phyloP scores from a whole-genome alignment of 2,329 filamentous ascomycete species.

The Annulohypoxylon truncatum region DNA sequence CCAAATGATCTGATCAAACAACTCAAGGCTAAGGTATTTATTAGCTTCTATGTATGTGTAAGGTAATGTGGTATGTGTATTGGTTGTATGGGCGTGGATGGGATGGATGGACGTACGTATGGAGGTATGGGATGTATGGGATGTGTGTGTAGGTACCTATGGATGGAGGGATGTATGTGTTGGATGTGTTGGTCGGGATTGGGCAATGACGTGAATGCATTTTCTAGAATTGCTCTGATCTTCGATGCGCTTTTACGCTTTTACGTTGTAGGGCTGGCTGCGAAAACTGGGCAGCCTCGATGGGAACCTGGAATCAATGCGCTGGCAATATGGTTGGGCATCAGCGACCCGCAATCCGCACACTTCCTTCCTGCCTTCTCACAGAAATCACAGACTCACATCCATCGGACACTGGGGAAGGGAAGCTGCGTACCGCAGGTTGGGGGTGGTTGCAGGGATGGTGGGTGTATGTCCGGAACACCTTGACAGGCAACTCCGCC shows the following conservation, averaged over 20 bases:
- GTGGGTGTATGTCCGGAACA: slow-evolving; percentile 22
- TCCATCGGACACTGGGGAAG: slow-evolving; percentile 10
- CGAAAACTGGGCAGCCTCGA: slow-evolving; percentile 43
- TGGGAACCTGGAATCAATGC: slow-evolving; percentile 43
- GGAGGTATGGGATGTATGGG: slow-evolving; percentile 39
- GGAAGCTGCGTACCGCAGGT: slow-evolving; percentile 20
- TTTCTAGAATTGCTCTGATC: slow-evolving; percentile 39
- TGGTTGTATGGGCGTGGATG: slow-evolving; percentile 39
- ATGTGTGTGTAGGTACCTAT: slow-evolving; percentile 7
- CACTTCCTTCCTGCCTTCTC: slow-evolving; percentile 6
- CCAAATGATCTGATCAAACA: slow-evolving; percentile 37
- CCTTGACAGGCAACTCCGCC: slow-evolving; percentile 22
- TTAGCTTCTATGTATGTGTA: slow-evolving; percentile 39
- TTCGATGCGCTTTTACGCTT: slow-evolving; percentile 36
- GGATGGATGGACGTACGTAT: slow-evolving; percentile 1
- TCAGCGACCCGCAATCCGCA: slow-evolving; percentile 34
- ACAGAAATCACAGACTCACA: not conserved
- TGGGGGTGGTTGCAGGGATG: slow-evolving; percentile 29
- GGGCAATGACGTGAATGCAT: slow-evolving; percentile 40
- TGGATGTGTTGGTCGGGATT: slow-evolving; percentile 41
- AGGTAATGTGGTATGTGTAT: slow-evolving; percentile 38
- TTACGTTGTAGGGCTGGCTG: slow-evolving; percentile 39
- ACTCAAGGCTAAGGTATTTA: slow-evolving; percentile 33
- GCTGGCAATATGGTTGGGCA: slow-evolving; percentile 53
- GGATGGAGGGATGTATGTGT: slow-evolving; percentile 28